Conservation (phyloP, 768 basidiomycete species). For the Hortiboletus flavorubellus region DNA sequence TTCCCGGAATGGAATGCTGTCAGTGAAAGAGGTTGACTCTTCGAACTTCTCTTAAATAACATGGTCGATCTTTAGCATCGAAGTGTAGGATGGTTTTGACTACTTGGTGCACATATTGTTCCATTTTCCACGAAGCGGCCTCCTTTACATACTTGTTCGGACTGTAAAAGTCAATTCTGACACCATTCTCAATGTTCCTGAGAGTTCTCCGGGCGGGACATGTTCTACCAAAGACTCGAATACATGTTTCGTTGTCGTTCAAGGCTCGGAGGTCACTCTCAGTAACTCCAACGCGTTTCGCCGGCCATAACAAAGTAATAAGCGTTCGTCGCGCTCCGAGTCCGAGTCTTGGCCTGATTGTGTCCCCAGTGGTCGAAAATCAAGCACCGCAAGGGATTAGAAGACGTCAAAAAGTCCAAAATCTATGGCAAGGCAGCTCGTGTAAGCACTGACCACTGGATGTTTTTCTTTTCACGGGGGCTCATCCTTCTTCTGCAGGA, state of each 20-base stretch:
- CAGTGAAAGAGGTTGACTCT: slow-evolving; percentile 8
- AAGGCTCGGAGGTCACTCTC: slow-evolving; percentile 23
- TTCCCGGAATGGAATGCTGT: slow-evolving; percentile 4
- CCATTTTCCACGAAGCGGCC: not conserved
- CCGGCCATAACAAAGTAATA: slow-evolving; percentile 43
- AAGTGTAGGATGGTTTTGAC: not conserved
- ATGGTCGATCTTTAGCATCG: not conserved
- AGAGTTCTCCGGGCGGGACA: slow-evolving; percentile 2
- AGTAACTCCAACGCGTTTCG: slow-evolving; percentile 19
- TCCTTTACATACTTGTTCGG: not conserved
- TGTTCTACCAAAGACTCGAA: slow-evolving; percentile 1
- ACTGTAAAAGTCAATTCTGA: not conserved
- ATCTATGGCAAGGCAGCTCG: slow-evolving; percentile 53
- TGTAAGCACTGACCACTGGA: slow-evolving; percentile 36
- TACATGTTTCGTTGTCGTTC: not conserved
- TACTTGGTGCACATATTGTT: not conserved
- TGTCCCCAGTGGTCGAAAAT: slow-evolving; percentile 68
- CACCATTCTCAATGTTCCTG: slow-evolving; percentile 6
- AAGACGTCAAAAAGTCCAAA: slow-evolving; percentile 56
- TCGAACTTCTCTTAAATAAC: not conserved
- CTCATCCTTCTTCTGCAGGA: slow-evolving; percentile 41
- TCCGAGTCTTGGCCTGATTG: slow-evolving; percentile 4
- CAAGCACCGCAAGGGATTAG: slow-evolving; percentile 64
- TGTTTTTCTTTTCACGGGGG: not conserved
- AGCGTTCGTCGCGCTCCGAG: not conserved